Conservation (phyloP, 1,284 basidiomycete species). For the Fomitopsis schrenkii region DNA sequence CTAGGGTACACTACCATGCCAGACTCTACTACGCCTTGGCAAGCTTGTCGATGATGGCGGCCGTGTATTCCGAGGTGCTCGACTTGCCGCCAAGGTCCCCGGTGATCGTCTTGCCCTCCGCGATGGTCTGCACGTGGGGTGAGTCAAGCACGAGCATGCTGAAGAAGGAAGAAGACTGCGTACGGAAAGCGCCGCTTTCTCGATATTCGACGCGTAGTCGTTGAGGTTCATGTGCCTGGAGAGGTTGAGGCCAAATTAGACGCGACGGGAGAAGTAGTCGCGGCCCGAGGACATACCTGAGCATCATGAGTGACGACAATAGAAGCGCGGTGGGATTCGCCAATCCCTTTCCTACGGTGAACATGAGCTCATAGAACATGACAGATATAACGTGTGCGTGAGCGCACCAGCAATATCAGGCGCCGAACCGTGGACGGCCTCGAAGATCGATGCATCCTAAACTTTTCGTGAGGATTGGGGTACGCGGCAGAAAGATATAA, state of each 20-base stretch:
- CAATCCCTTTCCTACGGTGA: slow-evolving; percentile 78
- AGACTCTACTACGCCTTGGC: slow-evolving; percentile 33
- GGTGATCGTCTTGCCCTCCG: slow-evolving; percentile 91
- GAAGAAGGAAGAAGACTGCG: slow-evolving; percentile 11
- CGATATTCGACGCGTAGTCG: slow-evolving; percentile 86
- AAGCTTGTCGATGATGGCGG: slow-evolving; percentile 81
- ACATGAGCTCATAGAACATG: slow-evolving; percentile 3
- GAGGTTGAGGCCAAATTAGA: slow-evolving; percentile 18
- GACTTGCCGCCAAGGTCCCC: slow-evolving; percentile 92
- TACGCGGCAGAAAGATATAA: neutral
- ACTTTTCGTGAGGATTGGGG: slow-evolving; percentile 13
- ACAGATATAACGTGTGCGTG: neutral
- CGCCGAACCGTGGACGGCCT: slow-evolving; percentile 98
- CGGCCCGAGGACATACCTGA: slow-evolving; percentile 53
- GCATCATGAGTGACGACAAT: slow-evolving; percentile 95
- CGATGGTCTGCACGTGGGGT: slow-evolving; percentile 69
- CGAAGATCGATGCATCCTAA: slow-evolving; percentile 98
- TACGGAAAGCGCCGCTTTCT: slow-evolving; percentile 85
- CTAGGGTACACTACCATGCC: neutral
- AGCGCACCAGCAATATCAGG: slow-evolving; percentile 76
- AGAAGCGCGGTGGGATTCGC: slow-evolving; percentile 98
- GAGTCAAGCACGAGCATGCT: slow-evolving; percentile 6
- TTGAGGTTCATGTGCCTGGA: slow-evolving; percentile 90
- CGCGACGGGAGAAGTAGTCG: neutral
- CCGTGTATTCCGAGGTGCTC: slow-evolving; percentile 83